phyloP scores from a whole-genome alignment of 1,284 basidiomycete species.

The Vanrija pseudolonga region DNA sequence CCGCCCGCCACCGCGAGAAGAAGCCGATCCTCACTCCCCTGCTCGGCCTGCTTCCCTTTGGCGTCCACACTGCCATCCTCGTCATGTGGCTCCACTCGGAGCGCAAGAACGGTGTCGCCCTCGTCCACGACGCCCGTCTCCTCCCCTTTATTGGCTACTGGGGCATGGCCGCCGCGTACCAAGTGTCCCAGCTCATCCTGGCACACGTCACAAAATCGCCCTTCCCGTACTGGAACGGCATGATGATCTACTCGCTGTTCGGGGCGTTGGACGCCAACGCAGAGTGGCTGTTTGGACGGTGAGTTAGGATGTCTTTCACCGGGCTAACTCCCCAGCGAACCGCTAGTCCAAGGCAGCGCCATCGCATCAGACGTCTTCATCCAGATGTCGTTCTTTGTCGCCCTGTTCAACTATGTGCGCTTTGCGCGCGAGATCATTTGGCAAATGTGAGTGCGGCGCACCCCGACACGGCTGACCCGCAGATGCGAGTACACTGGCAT shows the following conservation, averaged over 20 bases:
- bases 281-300: conserved; percentile 64
- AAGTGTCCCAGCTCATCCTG: conserved; percentile 85
- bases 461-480: background rate
- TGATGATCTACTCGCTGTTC: conserved; percentile 77
- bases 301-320: conserved; percentile 31
- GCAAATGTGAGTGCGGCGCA: conserved; percentile 58
- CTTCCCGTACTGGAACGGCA: conserved; percentile 83
- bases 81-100: conserved; percentile 70
- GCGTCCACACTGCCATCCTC: conserved; percentile 65
- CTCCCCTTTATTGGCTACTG: conserved; percentile 85
- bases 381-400: conserved; percentile 54
- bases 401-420: conserved; percentile 67
- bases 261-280: conserved; percentile 81
- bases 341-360: conserved; percentile 48
- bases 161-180: conserved; percentile 67
- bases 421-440: conserved; percentile 77
- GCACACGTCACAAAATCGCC: conserved; percentile 82
- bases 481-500: conserved; percentile 77
- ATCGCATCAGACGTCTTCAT: conserved; percentile 63
- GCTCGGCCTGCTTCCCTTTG: conserved; percentile 73
- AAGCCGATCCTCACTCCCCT: conserved; percentile 59
- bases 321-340: conserved; percentile 19
- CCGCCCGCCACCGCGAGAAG: conserved; percentile 52
- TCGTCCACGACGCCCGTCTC: conserved; percentile 60
- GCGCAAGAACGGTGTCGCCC: conserved; percentile 53